Conservation (phyloP, 116 monocot genomes). For the Trichopus zeylanicus region DNA sequence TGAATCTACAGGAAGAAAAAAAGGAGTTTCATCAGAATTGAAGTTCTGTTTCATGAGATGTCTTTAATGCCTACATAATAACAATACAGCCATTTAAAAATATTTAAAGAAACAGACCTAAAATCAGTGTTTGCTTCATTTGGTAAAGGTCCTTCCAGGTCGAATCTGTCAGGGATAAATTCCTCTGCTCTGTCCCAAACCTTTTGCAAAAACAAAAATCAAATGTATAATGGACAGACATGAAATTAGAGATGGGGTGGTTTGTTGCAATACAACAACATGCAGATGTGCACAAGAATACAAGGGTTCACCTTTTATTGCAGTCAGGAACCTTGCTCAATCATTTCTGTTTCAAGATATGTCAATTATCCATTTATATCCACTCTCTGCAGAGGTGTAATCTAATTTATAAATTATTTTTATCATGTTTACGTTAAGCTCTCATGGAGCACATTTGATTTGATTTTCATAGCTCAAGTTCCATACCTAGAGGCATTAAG, state of each 20-base stretch:
- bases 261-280: background rate
- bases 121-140: slow-evolving; percentile 95
- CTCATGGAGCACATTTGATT: no score
- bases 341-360: no score
- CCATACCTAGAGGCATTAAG: no score
- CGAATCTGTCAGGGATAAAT: slow-evolving; percentile 89
- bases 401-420: no score
- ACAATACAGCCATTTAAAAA: no score
- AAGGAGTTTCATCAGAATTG: background rate
- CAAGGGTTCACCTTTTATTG: no score
- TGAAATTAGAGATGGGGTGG: background rate
- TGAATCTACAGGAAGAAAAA: slow-evolving; percentile 40
- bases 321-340: no score
- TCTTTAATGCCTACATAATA: no score
- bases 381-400: no score
- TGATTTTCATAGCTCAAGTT: no score
- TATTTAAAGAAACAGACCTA: slow-evolving; percentile 47
- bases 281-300: background rate
- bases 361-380: no score
- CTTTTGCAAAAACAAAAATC: slow-evolving; percentile 18
- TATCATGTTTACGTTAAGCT: no score
- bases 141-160: slow-evolving; percentile 74
- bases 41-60: background rate
- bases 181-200: slow-evolving; percentile 97
- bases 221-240: background rate